phyloP scores from a whole-genome alignment of 495 filamentous ascomycete genomes.

The Neurospora terricola region DNA sequence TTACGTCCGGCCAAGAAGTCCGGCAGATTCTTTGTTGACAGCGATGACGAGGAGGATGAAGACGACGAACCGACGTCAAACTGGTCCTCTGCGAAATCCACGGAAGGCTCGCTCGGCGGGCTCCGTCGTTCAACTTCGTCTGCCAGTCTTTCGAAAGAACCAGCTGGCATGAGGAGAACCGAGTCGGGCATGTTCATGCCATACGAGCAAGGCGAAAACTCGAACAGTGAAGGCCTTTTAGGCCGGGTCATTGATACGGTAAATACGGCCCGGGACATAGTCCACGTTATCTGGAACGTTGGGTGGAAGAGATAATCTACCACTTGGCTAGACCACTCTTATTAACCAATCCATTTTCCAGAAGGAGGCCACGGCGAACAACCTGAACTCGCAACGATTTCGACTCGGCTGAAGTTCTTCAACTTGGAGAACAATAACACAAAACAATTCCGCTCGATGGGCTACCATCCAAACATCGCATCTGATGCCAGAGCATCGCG shows the following conservation, averaged over 20 bases:
- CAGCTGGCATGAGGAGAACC: constrained; percentile 55
- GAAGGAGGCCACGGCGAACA: constrained; percentile 18
- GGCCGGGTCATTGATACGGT: constrained; percentile 85
- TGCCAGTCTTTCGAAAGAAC: constrained; percentile 28
- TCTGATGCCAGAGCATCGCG: not conserved
- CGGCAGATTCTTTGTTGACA: constrained; percentile 52
- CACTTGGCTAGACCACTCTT: constrained; percentile 17
- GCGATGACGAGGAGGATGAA: constrained; percentile 35
- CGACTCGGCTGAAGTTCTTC: constrained; percentile 15
- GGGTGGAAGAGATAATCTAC: constrained; percentile 67
- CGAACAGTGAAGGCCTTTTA: constrained; percentile 50
- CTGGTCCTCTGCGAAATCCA: constrained; percentile 5
- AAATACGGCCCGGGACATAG: constrained; percentile 93
- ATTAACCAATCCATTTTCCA: constrained; percentile 28
- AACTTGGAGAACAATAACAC: constrained; percentile 18
- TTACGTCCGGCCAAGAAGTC: constrained; percentile 60
- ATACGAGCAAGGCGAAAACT: constrained; percentile 58
- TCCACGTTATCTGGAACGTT: constrained; percentile 96
- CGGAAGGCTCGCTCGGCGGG: constrained; percentile 10
- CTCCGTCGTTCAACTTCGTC: constrained; percentile 27
- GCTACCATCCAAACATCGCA: constrained; percentile 1
- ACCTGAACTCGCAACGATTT: constrained; percentile 17
- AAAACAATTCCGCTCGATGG: not conserved
- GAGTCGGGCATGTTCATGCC: constrained; percentile 82
- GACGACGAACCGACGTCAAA: constrained; percentile 46